Evolutionary conservation across 371 early-diverging fungal genomes (phyloP), one percentile per base, ranked within the genome.

Genomic region (Mucor irregularis): DNA sequence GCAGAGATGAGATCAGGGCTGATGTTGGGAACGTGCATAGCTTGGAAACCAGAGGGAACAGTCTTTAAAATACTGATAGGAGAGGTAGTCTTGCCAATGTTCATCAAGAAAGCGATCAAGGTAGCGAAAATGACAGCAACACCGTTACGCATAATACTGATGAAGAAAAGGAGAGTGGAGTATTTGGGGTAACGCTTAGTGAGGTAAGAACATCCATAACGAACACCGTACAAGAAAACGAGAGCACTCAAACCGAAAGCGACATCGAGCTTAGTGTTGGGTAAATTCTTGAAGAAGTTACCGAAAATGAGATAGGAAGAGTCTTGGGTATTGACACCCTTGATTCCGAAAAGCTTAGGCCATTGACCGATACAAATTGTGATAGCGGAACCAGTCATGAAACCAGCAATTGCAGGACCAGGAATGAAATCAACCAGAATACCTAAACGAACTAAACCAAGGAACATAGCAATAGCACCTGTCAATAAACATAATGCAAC

Each of bases 381-480:
- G n/a, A 87, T 70, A 0, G 90, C 90, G 5, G 90, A 86, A 19
- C 89, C 91, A n/a, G 81, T 83, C 58, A 81, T 87, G 51, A 88
- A 88, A 4, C 87, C 88, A 17, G 81, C 80, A 53, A 90, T 81
- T 0, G 83, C 89, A 10, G 84, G 80, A 13, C 61, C 69, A 1
- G 96, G 89, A 51, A 94, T 91, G 62, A 94, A 91, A 63, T 94
- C 94, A 16, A 94, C 87, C 13, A 95, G 52, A 44, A 91, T 82
- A n/a, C 94, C 93, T 11, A 94, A 68, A 4, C 90, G 84, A 24
- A 92, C 66, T 9, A 91, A 66, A 16, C 94, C 92, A 34, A 95
- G 68, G 28, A 75, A 71, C 40, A 86, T 69, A 44, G 85, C 74
- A 33, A 91, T 61, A 30, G 87, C 62, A 10, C 90, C 85, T 2